Base-by-base conservation (phyloP, 2,329 filamentous ascomycete genomes). In the Celoporthe dispersa region DNA sequence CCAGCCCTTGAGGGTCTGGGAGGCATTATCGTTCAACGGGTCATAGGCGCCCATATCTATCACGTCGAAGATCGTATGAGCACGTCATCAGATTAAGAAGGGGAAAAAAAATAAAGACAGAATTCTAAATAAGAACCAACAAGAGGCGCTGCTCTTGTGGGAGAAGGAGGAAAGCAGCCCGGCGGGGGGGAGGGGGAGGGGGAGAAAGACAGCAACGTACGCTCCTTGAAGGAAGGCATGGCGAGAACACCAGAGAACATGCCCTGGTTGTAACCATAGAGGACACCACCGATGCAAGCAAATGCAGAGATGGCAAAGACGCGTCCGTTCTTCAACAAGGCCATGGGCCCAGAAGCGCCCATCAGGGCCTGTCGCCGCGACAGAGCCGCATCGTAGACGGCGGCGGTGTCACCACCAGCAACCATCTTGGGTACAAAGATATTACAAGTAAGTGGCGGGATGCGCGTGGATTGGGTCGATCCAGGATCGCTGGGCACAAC, bases 181-280 rank as follows among this genome's bases (percentile, higher is more conserved):
- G n/a, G n/a, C n/a, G n/a, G n/a, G n/a, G n/a, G n/a, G n/a, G n/a
- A n/a, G n/a, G 12, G 25, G 16, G 6, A 12, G 16, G n/a, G 22
- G 25, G 53, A n/a, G 53, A 14, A 3, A 14, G 53, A 12, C 3
- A 14, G 35, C 16, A 4, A 78, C 85, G 73, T 75, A 86, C 85
- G 85, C 64, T 78, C 75, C 72, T 84, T 80, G 71, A 89, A 89
- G 5, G 85, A 75, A 1, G 81, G 81, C 87, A 89, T 89, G 22
- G 84, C 83, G 11, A 89, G 78, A 9, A 94, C 87, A 33, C 91
- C 91, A n/a, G 88, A 88, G 80, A 93, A 92, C 80, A 93, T 90
- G 74, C 91, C 92, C 77, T 93, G 90, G 76, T 94, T 93, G 80
- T 93, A 94, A 28, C 92, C 90, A 77, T 92, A 88, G 1, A 89